Evolutionary conservation across 805 yeast species (phyloP).

Genomic region (Babjeviella inositovora): DNA sequence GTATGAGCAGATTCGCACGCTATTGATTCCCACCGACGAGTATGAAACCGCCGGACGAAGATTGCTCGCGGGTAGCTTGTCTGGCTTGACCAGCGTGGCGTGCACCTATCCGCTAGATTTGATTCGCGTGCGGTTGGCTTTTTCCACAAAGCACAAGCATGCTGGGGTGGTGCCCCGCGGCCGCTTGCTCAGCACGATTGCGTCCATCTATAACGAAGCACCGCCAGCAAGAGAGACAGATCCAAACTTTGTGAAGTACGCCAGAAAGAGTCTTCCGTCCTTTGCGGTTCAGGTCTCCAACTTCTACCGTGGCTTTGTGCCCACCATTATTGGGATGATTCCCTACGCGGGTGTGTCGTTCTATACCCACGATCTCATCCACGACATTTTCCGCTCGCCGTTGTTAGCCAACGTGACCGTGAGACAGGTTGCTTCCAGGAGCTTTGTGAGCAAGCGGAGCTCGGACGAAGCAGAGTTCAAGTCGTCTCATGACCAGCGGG

Average conservation of each 20-base stretch:
- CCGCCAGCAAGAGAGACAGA: slow-evolving; percentile 14
- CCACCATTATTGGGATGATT: slow-evolving; percentile 88
- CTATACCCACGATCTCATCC: slow-evolving; percentile 82
- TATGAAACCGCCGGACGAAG: slow-evolving; percentile 75
- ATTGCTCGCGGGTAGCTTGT: slow-evolving; percentile 74
- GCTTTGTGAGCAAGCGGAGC: slow-evolving; percentile 6
- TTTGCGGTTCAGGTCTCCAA: slow-evolving; percentile 30
- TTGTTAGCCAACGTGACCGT: slow-evolving; percentile 37
- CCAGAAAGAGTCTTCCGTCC: slow-evolving; percentile 15
- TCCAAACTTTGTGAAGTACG: slow-evolving; percentile 17
- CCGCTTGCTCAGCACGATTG: slow-evolving; percentile 10
- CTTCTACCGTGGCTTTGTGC: slow-evolving; percentile 88
- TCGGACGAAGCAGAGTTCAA: slow-evolving; percentile 9
- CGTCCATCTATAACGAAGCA: slow-evolving; percentile 14
- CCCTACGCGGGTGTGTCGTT: slow-evolving; percentile 98
- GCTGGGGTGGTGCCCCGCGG: slow-evolving; percentile 6
- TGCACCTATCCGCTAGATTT: slow-evolving; percentile 87
- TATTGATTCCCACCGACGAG: slow-evolving; percentile 58
- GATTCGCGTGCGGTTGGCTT: slow-evolving; percentile 83
- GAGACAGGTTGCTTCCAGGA: slow-evolving; percentile 6
- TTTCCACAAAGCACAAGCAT: slow-evolving; percentile 38
- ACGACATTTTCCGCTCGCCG: slow-evolving; percentile 67
- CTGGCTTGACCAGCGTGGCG: slow-evolving; percentile 79
- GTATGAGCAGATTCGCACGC: slow-evolving; percentile 77
- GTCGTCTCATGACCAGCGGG: slow-evolving; percentile 24